These are phyloP conservation scores for Rhodotorula sphaerocarpa DNA, from an alignment of 768 basidiomycete genomes.

Conservation along the genomic window DNA sequence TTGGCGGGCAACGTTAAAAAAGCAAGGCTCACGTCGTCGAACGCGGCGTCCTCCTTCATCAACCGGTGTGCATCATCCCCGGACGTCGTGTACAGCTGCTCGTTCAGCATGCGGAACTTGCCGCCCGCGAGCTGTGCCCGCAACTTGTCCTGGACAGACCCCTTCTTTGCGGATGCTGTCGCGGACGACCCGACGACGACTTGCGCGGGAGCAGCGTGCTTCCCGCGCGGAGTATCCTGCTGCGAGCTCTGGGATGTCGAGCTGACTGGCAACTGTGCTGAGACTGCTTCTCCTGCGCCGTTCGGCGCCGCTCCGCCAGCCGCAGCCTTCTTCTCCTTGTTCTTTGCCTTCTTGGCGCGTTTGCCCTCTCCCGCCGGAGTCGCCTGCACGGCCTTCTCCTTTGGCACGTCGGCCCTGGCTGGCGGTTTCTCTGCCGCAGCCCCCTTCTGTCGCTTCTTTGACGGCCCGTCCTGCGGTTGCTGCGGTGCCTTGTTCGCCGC, in stretches of 20 bases:
- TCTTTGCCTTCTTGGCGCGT: constrained; percentile 11
- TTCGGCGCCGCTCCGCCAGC: neutral
- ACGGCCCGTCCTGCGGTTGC: constrained; percentile 1
- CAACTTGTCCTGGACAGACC: constrained; percentile 61
- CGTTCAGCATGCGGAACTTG: constrained; percentile 71
- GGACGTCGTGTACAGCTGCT: constrained; percentile 78
- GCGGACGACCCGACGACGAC: neutral
- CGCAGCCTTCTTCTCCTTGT: constrained; percentile 9
- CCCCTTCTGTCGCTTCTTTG: neutral
- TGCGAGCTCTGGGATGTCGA: neutral
- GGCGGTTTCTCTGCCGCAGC: constrained; percentile 6
- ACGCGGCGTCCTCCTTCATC: constrained; percentile 74
- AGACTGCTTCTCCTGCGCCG: too few relatives aligned
- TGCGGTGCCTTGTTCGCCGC: constrained; percentile 14
- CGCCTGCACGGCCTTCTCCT: neutral
- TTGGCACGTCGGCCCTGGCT: neutral
- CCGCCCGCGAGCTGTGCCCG: constrained; percentile 52
- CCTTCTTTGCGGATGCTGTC: constrained; percentile 43
- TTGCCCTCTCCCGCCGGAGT: neutral
- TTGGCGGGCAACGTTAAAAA: neutral
- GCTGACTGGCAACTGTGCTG: neutral
- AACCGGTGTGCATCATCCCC: constrained; percentile 65
- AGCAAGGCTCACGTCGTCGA: constrained; percentile 62
- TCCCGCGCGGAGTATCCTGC: neutral
- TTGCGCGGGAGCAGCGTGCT: constrained; percentile 3